phyloP scores from a whole-genome alignment of 83 land plant species.

The Diphasiastrum complanatum region DNA sequence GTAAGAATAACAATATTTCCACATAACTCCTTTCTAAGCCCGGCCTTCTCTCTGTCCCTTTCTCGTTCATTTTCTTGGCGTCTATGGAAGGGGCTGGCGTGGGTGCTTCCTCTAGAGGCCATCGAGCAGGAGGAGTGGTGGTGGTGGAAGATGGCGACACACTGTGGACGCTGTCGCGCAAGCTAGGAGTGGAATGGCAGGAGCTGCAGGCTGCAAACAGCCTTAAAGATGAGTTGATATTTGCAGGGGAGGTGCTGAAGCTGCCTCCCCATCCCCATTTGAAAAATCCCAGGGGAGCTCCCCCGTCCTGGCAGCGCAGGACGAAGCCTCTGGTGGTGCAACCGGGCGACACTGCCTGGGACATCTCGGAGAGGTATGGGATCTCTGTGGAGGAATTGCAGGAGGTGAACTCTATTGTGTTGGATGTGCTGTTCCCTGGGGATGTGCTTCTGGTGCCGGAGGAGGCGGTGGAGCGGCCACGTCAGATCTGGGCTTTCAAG shows the following conservation, averaged over 20 bases:
- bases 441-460: conserved; percentile 27
- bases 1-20: too few species aligned
- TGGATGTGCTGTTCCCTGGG: conserved; percentile 26
- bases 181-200: conserved; percentile 16
- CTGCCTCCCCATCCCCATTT: conserved; percentile 13
- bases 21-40: too few species aligned
- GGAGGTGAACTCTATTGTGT: conserved; percentile 13
- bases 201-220: conserved; percentile 10
- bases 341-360: conserved; percentile 31
- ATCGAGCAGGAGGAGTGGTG: conserved; percentile 1
- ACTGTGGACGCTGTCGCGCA: conserved; percentile 13
- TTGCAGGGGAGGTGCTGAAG: conserved; percentile 14
- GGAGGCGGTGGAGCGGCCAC: conserved; percentile 1
- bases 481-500: conserved; percentile 5
- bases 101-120: too few species aligned
- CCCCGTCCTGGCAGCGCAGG: not conserved
- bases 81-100: too few species aligned
- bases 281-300: not conserved
- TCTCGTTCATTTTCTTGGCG: too few species aligned
- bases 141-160: conserved; percentile 18
- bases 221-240: conserved; percentile 10
- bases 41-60: too few species aligned
- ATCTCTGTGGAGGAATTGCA: conserved; percentile 26
- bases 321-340: conserved; percentile 25
- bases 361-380: conserved; percentile 24